Evolutionary conservation across 2,329 filamentous ascomycete genomes (phyloP), one percentile per base, ranked within the genome.

Genomic region (Exophiala bonariae): DNA sequence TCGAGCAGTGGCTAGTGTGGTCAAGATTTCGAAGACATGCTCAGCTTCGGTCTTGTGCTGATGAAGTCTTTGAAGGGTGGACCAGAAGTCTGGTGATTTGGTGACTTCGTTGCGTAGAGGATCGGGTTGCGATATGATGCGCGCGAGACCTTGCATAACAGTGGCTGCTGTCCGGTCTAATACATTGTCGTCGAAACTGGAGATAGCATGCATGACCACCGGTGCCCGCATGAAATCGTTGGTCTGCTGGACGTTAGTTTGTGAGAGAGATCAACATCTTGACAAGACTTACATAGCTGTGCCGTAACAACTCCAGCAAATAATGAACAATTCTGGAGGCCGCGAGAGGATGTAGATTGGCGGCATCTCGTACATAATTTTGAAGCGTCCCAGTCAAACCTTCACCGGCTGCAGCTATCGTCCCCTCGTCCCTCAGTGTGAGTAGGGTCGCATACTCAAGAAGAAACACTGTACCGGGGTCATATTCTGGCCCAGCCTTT

Each of bases 21-120:
- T 86, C 0, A 96, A 76, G n/a, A 97, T 87, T 44, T 86, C 82
- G 65, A 97, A 97, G 0, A 95, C 90, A 13, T 85, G 77, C 0
- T 84, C 77, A 2, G 89, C 87, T 19, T 86, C 85, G 43, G 88
- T 84, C 3, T 81, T 71, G 52, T 85, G 80, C 18, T 77, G 75
- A 37, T 88, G 83, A 14, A 99, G 73, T 23, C 83, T 80, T 52
- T 89, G 85, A 42, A 99, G 75, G 11, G 96, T 87, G 4, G 86
- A 86, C 93, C 93, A 99, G 67, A 99, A 97, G 63, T 99, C 93
- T 0, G 93, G 93, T 14, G 92, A 97, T 11, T 89, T 92, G 69
- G 95, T 95, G 58, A 97, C 87, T 69, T 97, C 92, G 58, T 88
- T 96, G 47, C 89, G 83, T 20, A 99, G 73, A 10, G 87, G 82